These are phyloP conservation scores for Helotiales sp. DNA, from an alignment of 2,329 filamentous ascomycete species.

Conservation along the genomic window DNA sequence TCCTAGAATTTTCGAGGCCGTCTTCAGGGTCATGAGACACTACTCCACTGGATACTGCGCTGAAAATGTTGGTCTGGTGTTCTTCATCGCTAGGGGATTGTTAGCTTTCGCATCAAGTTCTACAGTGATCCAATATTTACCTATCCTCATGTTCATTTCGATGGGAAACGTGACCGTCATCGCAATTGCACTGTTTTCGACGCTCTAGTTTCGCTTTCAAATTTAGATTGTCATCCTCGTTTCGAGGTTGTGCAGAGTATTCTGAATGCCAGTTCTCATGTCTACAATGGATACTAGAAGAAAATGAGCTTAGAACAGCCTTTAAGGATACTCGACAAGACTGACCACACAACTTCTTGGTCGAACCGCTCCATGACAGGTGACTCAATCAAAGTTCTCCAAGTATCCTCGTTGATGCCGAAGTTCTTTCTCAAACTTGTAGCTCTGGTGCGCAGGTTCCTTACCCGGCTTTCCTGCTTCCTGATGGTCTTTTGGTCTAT, in stretches of 20 bases:
- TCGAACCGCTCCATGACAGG: background rate
- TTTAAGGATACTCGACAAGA: background rate
- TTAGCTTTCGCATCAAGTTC: background rate
- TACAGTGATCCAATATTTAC: background rate
- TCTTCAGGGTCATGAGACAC: background rate
- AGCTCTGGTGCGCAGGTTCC: background rate
- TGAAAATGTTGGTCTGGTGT: background rate
- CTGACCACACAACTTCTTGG: background rate
- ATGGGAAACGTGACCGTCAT: background rate
- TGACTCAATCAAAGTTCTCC: background rate
- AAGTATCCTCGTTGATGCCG: background rate
- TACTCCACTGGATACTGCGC: background rate
- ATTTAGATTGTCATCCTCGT: background rate
- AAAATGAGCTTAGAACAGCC: background rate
- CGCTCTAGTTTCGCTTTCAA: background rate
- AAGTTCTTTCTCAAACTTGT: background rate
- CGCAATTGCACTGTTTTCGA: background rate
- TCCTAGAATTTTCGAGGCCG: background rate
- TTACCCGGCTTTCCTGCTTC: background rate
- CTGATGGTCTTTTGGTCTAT: background rate
- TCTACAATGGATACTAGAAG: background rate
- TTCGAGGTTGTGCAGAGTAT: background rate
- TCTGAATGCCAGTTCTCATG: background rate
- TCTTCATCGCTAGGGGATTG: background rate
- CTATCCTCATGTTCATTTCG: background rate